Conservation (phyloP, 441 rosid genomes). For the Omphalea diandra region DNA sequence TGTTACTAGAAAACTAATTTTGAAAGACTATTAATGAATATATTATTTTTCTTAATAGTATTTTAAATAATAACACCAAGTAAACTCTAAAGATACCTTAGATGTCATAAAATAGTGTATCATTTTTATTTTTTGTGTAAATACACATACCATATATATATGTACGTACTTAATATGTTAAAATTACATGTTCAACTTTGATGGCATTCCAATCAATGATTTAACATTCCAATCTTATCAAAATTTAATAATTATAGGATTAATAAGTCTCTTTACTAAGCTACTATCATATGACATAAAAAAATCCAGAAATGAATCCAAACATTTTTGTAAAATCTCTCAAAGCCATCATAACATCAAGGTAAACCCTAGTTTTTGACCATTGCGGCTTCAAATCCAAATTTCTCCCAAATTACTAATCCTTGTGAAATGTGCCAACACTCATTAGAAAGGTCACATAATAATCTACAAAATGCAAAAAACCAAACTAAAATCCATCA, state of each 20-base stretch:
- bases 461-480: conserved; percentile 30
- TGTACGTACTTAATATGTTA: neutral
- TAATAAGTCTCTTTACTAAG: conserved; percentile 27
- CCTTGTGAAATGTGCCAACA: neutral
- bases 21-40: no score
- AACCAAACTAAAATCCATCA: conserved; percentile 27
- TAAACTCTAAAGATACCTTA: no score
- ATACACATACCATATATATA: conserved; percentile 6
- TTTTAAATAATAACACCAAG: no score
- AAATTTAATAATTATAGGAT: conserved; percentile 31
- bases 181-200: conserved; percentile 43
- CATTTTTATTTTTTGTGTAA: neutral
- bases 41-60: no score
- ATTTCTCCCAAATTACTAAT: conserved; percentile 18
- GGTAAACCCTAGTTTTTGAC: conserved; percentile 41
- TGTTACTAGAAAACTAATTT: no score
- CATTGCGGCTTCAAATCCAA: conserved; percentile 36
- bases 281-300: conserved; percentile 16
- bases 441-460: conserved; percentile 54
- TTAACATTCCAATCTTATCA: conserved; percentile 18
- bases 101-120: no score
- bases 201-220: neutral
- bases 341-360: conserved; percentile 29
- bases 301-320: neutral
- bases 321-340: conserved; percentile 29